phyloP scores from a whole-genome alignment of 2,329 filamentous ascomycete species.

The Arachnopeziza araneosa region DNA sequence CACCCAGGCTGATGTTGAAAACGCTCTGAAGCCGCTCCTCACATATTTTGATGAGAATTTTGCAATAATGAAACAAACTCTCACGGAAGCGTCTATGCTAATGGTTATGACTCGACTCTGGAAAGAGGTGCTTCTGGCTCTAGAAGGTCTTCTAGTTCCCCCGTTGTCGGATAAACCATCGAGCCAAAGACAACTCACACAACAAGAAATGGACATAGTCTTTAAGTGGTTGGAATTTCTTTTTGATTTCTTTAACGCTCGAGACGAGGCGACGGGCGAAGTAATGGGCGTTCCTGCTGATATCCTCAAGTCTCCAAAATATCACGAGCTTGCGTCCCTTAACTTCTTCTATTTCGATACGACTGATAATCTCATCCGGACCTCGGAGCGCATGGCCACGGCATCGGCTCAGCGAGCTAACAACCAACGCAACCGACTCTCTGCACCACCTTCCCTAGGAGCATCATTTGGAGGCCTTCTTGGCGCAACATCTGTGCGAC shows the following conservation, averaged over 20 bases:
- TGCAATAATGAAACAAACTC: slow-evolving; percentile 94
- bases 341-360: slow-evolving; percentile 99
- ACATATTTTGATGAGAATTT: slow-evolving; percentile 98
- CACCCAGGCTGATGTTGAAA: slow-evolving; percentile 69
- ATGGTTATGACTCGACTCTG: slow-evolving; percentile 97
- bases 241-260: slow-evolving; percentile 91
- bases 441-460: slow-evolving; percentile 55
- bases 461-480: slow-evolving; percentile 52
- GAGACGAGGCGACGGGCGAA: slow-evolving; percentile 76
- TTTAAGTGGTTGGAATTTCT: slow-evolving; percentile 91
- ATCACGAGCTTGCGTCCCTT: slow-evolving; percentile 90
- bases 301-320: slow-evolving; percentile 93
- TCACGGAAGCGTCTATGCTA: slow-evolving; percentile 94
- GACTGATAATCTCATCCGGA: slow-evolving; percentile 84
- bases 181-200: slow-evolving; percentile 72
- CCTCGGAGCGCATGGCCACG: slow-evolving; percentile 92
- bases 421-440: slow-evolving; percentile 66
- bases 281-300: slow-evolving; percentile 85
- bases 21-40: slow-evolving; percentile 78
- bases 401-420: slow-evolving; percentile 73
- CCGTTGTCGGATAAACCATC: slow-evolving; percentile 94
- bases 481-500: slow-evolving; percentile 62
- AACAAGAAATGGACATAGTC: slow-evolving; percentile 88
- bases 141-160: slow-evolving; percentile 85
- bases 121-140: slow-evolving; percentile 93